phyloP scores from a whole-genome alignment of 768 basidiomycete genomes.

The Auricularia heimuer region DNA sequence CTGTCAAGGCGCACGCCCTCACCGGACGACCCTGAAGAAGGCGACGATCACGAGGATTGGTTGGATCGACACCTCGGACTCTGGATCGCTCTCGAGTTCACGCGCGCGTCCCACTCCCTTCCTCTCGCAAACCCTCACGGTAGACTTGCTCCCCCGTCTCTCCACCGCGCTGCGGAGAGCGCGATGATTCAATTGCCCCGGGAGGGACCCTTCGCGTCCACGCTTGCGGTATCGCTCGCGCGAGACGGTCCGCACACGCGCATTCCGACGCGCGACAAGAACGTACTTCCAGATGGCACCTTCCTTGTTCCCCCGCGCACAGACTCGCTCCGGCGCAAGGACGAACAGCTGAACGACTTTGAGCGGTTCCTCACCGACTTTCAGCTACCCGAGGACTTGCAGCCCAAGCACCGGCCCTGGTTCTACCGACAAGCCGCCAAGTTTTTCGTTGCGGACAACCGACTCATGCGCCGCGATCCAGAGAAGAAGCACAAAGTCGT shows the following conservation, averaged over 20 bases:
- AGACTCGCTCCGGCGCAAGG: not conserved
- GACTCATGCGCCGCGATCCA: not conserved
- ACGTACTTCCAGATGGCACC: not conserved
- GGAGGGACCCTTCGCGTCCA: not conserved
- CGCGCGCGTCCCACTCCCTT: not conserved
- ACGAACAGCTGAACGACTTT: not conserved
- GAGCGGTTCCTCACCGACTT: not conserved
- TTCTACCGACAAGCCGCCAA: not conserved
- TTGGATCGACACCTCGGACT: not conserved
- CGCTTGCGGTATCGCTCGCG: not conserved
- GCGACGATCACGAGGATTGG: not conserved
- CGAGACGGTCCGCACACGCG: not conserved
- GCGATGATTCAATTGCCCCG: not conserved
- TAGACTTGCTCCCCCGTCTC: fast-evolving
- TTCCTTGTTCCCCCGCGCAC: not conserved
- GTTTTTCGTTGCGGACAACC: not conserved
- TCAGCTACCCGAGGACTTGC: not conserved
- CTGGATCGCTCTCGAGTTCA: not conserved
- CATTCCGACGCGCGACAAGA: not conserved
- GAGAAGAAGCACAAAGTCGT: not conserved
- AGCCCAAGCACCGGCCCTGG: not conserved
- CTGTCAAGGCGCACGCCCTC: conserved; percentile 16
- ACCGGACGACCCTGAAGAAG: not conserved
- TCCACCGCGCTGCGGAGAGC: not conserved
- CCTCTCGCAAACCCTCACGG: not conserved